These are phyloP conservation scores for Penicillium palitans DNA, from an alignment of 2,329 filamentous ascomycete genomes.

Conservation along the genomic window DNA sequence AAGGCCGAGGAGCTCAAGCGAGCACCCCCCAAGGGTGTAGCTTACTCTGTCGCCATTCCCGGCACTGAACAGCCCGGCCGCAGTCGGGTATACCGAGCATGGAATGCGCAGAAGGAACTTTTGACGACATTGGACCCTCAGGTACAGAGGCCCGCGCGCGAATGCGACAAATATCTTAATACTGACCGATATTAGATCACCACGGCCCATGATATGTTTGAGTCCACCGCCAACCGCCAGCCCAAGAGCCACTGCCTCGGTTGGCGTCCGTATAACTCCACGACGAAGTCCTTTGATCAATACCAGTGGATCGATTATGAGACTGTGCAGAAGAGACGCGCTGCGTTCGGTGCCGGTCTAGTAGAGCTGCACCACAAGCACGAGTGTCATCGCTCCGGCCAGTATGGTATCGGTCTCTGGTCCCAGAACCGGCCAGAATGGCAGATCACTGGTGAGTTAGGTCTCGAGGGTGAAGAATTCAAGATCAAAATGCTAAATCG, in stretches of 20 bases:
- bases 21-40: conserved; percentile 70
- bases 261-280: conserved; percentile 73
- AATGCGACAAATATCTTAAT: not conserved
- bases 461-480: not conserved
- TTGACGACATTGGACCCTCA: conserved; percentile 71
- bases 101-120: conserved; percentile 70
- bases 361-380: conserved; percentile 75
- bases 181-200: conserved; percentile 42
- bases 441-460: conserved; percentile 70
- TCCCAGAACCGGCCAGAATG: conserved; percentile 85
- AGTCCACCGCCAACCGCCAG: conserved; percentile 61
- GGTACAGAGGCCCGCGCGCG: conserved; percentile 36
- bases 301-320: conserved; percentile 84
- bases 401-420: conserved; percentile 79
- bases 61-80: conserved; percentile 72
- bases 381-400: conserved; percentile 62
- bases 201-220: conserved; percentile 80
- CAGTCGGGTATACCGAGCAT: conserved; percentile 78
- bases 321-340: conserved; percentile 74
- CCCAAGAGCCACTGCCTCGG: conserved; percentile 76
- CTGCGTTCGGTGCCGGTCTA: conserved; percentile 81
- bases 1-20: conserved; percentile 54
- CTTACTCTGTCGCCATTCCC: conserved; percentile 76
- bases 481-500: conserved; percentile 1
- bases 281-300: conserved; percentile 69